Conservation (phyloP, 2,329 filamentous ascomycete genomes). For the Neofusicoccum parvum region DNA sequence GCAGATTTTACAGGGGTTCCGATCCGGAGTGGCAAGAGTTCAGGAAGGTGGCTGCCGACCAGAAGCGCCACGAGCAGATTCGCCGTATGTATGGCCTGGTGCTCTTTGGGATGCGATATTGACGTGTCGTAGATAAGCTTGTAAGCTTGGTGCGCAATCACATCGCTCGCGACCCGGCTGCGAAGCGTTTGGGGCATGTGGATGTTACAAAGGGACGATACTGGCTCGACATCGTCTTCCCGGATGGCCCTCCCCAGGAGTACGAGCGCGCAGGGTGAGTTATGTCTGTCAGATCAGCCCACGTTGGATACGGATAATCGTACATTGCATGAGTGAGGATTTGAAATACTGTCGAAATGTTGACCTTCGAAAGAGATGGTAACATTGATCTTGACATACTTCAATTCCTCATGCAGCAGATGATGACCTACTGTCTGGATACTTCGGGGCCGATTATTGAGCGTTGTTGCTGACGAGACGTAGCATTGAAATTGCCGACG, state of each 20-base stretch:
- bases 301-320: no score
- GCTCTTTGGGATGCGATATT: slow-evolving; percentile 5
- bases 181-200: slow-evolving; percentile 37
- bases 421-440: neutral
- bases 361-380: no score
- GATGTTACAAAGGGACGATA: slow-evolving; percentile 44
- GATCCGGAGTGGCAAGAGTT: slow-evolving; percentile 59
- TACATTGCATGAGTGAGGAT: no score
- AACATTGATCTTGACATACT: no score
- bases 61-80: slow-evolving; percentile 33
- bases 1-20: slow-evolving; percentile 51
- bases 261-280: slow-evolving; percentile 48
- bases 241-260: slow-evolving; percentile 51
- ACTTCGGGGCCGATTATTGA: slow-evolving; percentile 17
- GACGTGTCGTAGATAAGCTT: slow-evolving; percentile 35
- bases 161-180: slow-evolving; percentile 2
- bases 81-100: slow-evolving; percentile 4
- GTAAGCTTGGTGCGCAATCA: slow-evolving; percentile 36
- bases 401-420: neutral
- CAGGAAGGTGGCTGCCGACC: slow-evolving; percentile 48
- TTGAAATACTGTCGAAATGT: no score
- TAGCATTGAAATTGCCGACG: slow-evolving; percentile 40
- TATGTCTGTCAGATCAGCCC: slow-evolving; percentile 16
- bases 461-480: slow-evolving; percentile 30
- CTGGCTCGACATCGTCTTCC: slow-evolving; percentile 54